Evolutionary conservation across 75 land plant genomes (phyloP).

Genomic region (Cryptomeria japonica): DNA sequence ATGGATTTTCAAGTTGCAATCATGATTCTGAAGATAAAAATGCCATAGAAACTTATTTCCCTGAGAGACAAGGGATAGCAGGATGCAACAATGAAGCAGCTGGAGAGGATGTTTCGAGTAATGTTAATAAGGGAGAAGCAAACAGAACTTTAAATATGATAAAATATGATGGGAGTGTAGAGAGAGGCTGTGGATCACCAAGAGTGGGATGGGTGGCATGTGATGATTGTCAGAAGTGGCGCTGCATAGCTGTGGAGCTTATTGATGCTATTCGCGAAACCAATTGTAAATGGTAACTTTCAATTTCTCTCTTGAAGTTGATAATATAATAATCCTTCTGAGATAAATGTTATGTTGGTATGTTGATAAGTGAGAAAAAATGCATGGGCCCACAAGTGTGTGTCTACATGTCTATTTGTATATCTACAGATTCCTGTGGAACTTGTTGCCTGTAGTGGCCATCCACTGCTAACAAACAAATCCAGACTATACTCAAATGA

Average conservation of each 20-base stretch:
- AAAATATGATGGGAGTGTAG: background rate
- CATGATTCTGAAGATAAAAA: background rate
- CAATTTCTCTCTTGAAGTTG: background rate
- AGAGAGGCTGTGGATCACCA: constrained; percentile 11
- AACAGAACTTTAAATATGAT: background rate
- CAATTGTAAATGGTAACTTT: constrained; percentile 68
- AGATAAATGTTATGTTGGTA: background rate
- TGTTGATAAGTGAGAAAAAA: background rate
- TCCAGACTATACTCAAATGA: background rate
- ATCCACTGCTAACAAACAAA: background rate
- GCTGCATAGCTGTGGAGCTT: constrained; percentile 68
- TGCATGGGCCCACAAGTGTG: background rate
- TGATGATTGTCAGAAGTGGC: constrained; percentile 90
- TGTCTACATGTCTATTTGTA: background rate
- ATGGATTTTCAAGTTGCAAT: background rate
- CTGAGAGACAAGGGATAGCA: background rate
- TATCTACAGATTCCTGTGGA: background rate
- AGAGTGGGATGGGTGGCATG: constrained; percentile 78
- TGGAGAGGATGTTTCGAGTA: constrained; percentile 1
- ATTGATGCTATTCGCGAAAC: constrained; percentile 65
- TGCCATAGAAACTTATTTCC: background rate
- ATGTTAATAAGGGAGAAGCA: background rate
- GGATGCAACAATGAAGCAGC: background rate
- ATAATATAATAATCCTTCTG: background rate
- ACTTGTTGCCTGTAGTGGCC: background rate